Conservation (phyloP, 306 rosid genomes). For the Calophaca sinica region DNA sequence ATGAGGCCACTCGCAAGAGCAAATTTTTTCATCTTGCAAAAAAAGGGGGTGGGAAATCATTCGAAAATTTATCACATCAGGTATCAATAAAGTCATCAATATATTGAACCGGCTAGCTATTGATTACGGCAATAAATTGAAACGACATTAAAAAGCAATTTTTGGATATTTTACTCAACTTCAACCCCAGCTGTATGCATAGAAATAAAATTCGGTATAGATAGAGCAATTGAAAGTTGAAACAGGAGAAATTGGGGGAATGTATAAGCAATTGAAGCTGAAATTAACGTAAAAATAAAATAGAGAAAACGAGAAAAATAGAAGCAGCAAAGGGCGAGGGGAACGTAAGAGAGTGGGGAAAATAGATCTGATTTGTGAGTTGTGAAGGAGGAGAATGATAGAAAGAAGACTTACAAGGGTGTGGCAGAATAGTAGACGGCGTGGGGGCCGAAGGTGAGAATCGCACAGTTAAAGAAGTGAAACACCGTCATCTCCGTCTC, state of each 20-base stretch:
- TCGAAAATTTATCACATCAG: slow-evolving; percentile 2
- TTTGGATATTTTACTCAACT: not conserved
- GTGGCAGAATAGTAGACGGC: slow-evolving; percentile 98
- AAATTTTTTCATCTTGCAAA: not conserved
- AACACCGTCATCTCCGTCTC: slow-evolving; percentile 77
- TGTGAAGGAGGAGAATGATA: not conserved
- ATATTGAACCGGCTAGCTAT: not conserved
- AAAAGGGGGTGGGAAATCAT: not conserved
- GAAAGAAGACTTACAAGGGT: slow-evolving; percentile 61
- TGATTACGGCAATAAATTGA: not conserved
- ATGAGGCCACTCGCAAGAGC: slow-evolving; percentile 8
- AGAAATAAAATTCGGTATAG: not conserved
- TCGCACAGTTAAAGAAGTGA: slow-evolving; percentile 98
- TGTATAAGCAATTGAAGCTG: not conserved
- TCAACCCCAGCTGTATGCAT: not conserved
- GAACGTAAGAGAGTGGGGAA: not conserved
- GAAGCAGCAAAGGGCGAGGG: not conserved
- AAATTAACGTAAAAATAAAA: not conserved
- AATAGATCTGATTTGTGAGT: slow-evolving; percentile 20
- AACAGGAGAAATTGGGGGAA: not conserved
- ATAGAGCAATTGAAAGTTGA: not conserved
- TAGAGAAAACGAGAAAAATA: not conserved
- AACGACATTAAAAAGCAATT: not conserved
- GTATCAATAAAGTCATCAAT: slow-evolving; percentile 2
- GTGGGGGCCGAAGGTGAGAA: slow-evolving; percentile 98